Base-by-base conservation (phyloP, 176 grass and related monocot species). In the Oryza meyeriana region DNA sequence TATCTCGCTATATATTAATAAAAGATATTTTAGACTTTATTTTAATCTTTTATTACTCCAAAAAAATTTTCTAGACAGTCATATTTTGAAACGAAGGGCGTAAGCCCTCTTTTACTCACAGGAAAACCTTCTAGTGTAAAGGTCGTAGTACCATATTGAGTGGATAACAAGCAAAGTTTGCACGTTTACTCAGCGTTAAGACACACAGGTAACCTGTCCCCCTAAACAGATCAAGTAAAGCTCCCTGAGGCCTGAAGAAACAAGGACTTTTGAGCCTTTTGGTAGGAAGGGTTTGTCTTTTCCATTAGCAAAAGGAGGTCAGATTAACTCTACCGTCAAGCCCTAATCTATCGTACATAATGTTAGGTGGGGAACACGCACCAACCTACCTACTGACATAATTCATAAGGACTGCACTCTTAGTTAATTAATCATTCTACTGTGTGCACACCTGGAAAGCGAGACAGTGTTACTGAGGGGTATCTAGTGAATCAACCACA, bases 151-250 rank as follows among this genome's bases (percentile, higher is more conserved):
- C 36, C 24, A 13, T 14, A 24, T 81, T 66, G 78, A 85, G 83
- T 85, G 12, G 17, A 66, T 24, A 64, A 5, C 66, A 89, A 89
- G 78, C 88, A 89, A 89, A 85, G 72, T 17, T 64, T 27, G 33
- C 72, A 81, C 42, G 83, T 57, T 85, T 81, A 81, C 58, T 85
- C 64, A 33, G 57, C 52, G 35, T 62, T 24, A 64, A 70, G 22
- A 59, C 6, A 24, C 31, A 18, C 26, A 27, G 66, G 63, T 18
- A 66, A 72, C 66, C 55, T 34, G 72, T 74, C 76, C 66, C 40
- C 55, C 55, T 34, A 10, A 22, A 29, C 22, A 30, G 41, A 10
- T 50, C 33, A 44, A 17, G 77, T 42, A 41, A 72, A 72, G 67
- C 8, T 81, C 52, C 50, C 40, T 55, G 79, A 20, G 8, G 11